A percentile compares a stretch with the other conserved stretches of the same genome.
phyloP scores from a whole-genome alignment of 192 early-diverging fungal species.

The Coemansia brasiliensis region DNA sequence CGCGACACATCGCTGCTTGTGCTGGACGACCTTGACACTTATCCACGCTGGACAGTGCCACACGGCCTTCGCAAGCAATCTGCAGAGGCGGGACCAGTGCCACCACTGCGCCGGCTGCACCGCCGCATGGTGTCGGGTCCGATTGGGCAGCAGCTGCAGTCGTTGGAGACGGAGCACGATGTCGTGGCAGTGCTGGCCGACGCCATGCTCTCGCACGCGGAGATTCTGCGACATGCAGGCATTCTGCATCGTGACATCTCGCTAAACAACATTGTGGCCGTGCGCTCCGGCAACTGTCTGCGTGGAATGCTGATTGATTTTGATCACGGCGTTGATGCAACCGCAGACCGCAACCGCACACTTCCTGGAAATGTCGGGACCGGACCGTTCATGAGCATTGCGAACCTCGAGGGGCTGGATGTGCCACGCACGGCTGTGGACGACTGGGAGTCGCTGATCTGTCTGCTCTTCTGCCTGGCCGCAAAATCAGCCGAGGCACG shows the following conservation, averaged over 20 bases:
- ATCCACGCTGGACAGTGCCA: conserved; percentile 43
- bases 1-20: conserved; percentile 40
- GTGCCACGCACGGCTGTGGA: conserved; percentile 43
- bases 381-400: conserved; percentile 49
- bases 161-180: conserved; percentile 29
- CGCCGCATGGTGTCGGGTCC: conserved; percentile 48
- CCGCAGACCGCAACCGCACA: conserved; percentile 17
- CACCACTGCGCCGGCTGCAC: conserved; percentile 30
- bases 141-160: conserved; percentile 30
- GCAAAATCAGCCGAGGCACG: conserved; percentile 15
- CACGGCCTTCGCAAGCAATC: conserved; percentile 18
- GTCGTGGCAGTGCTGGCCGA: conserved; percentile 40
- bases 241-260: conserved; percentile 50
- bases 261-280: conserved; percentile 46
- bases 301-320: conserved; percentile 51
- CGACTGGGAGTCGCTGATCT: conserved; percentile 49
- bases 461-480: conserved; percentile 43
- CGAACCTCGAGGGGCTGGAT: conserved; percentile 46
- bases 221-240: conserved; percentile 19
- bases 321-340: conserved; percentile 30
- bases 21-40: conserved; percentile 21
- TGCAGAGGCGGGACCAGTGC: neutral
- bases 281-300: conserved; percentile 15
- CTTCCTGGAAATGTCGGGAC: conserved; percentile 42
- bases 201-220: conserved; percentile 38